Evolutionary conservation across 2,329 filamentous ascomycete genomes (phyloP), one percentile per base, ranked within the genome.

Genomic region (Penicillium sp.): DNA sequence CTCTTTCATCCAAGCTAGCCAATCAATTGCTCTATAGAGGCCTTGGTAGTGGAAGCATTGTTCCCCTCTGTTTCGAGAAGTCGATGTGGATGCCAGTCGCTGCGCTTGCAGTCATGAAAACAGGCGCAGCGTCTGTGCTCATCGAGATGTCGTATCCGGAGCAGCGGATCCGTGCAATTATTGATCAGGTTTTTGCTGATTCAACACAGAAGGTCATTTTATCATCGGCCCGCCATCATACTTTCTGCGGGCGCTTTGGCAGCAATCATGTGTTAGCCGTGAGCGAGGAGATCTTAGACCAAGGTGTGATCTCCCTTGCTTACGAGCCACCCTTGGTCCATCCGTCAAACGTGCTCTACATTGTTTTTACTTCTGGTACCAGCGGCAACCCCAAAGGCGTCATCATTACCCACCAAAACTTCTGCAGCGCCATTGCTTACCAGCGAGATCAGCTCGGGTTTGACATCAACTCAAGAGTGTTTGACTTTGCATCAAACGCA

Each of bases 251-350:
- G 27, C 27, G 27, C 27, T 28, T 28, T 28, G 27, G 27, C 27
- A 28, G 27, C 27, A 28, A 28, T 28, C 27, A 28, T 28, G 27
- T 28, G 27, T 11, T 28, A 28, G 27, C 27, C 27, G 27, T 28
- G 27, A 28, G 27, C 27, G 27, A 28, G 27, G 27, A 28, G 27
- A 3, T 28, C 27, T 28, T 77, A 88, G 0, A 84, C 78, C 3
- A 79, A 79, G 63, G 79, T 57, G 81, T 79, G 2, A 80, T 61
- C 13, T 63, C 62, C 9, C 72, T 75, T 13, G 68, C 69, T 55
- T 76, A 81, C 0, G 79, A 77, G 2, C 81, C 27, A 28, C 27
- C 27, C 27, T 28, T 28, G 66, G 13, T 69, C 42, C 0, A n/a
- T 44, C 4, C 58, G 56, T 14, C 73, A 3, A 71, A 74, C 1